Evolutionary conservation across 148 eudicot genomes (phyloP).

Genomic region (Euryodendron excelsum): DNA sequence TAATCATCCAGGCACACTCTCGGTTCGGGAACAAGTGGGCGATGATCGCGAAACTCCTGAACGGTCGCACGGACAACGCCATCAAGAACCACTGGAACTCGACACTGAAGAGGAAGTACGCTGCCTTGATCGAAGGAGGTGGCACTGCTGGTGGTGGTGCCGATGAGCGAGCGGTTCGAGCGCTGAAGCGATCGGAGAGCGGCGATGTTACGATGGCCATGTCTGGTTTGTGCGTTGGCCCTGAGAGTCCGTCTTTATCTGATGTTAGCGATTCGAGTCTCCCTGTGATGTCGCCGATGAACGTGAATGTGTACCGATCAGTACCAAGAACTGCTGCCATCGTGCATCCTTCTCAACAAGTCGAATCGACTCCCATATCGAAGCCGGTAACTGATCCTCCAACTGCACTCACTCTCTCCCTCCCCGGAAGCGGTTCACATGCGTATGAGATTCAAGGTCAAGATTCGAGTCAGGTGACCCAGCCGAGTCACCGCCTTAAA

Average conservation of each 20-base stretch:
- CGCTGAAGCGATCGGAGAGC: slow-evolving; percentile 24
- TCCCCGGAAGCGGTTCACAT: slow-evolving; percentile 28
- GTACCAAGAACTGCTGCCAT: no score
- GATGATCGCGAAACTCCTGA: slow-evolving; percentile 50
- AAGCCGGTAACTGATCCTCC: slow-evolving; percentile 18
- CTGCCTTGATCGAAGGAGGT: neutral
- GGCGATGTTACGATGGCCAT: slow-evolving; percentile 15
- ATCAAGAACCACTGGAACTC: slow-evolving; percentile 81
- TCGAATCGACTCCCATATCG: neutral
- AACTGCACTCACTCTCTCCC: slow-evolving; percentile 44
- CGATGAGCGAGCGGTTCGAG: slow-evolving; percentile 23
- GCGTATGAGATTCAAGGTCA: neutral
- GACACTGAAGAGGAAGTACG: slow-evolving; percentile 52
- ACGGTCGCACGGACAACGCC: slow-evolving; percentile 73
- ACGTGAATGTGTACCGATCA: neutral
- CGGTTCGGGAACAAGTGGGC: slow-evolving; percentile 68
- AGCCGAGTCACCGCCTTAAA: neutral
- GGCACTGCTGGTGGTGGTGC: slow-evolving; percentile 8
- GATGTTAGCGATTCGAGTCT: slow-evolving; percentile 40
- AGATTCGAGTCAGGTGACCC: neutral
- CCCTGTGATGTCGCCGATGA: neutral
- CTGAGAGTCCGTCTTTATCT: slow-evolving; percentile 35
- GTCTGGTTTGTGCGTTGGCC: slow-evolving; percentile 9
- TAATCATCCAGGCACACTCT: slow-evolving; percentile 45
- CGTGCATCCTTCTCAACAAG: neutral